phyloP scores from a whole-genome alignment of 139 green algal species.

The Tetraselmis striata region DNA sequence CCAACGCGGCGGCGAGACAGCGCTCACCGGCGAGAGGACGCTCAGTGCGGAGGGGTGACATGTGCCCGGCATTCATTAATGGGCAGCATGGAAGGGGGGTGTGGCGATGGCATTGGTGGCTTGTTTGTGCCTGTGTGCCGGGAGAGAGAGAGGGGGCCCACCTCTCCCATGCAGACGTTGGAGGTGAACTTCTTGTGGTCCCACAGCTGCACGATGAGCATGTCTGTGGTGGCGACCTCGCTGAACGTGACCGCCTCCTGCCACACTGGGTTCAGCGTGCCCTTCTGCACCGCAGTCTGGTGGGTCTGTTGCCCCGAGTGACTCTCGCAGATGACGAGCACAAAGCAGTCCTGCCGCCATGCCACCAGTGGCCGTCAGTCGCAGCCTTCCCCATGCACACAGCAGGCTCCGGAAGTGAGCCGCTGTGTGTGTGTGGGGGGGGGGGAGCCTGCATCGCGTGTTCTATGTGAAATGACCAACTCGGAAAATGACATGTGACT shows the following conservation, averaged over 20 bases:
- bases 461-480: too few species aligned
- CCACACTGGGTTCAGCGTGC: slow-evolving; percentile 25
- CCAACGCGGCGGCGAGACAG: too few species aligned
- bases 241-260: slow-evolving; percentile 30
- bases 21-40: too few species aligned
- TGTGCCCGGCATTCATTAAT: too few species aligned
- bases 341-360: slow-evolving; percentile 17
- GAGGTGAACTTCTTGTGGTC: slow-evolving; percentile 21
- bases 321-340: slow-evolving; percentile 5
- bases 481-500: too few species aligned
- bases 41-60: too few species aligned
- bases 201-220: slow-evolving; percentile 23
- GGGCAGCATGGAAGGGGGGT: too few species aligned
- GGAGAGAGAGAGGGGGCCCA: too few species aligned
- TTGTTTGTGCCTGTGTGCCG: too few species aligned
- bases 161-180: slow-evolving; percentile 28
- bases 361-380: too few species aligned
- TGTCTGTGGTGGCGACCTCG: slow-evolving; percentile 17
- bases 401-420: neutral
- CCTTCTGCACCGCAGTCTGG: neutral
- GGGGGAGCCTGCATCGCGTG: neutral
- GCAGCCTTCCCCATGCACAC: too few species aligned
- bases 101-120: too few species aligned
- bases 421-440: neutral
- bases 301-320: slow-evolving; percentile 6